Evolutionary conservation across 192 early-diverging fungal genomes (phyloP).

Genomic region (Backusella parvicylindrica): DNA sequence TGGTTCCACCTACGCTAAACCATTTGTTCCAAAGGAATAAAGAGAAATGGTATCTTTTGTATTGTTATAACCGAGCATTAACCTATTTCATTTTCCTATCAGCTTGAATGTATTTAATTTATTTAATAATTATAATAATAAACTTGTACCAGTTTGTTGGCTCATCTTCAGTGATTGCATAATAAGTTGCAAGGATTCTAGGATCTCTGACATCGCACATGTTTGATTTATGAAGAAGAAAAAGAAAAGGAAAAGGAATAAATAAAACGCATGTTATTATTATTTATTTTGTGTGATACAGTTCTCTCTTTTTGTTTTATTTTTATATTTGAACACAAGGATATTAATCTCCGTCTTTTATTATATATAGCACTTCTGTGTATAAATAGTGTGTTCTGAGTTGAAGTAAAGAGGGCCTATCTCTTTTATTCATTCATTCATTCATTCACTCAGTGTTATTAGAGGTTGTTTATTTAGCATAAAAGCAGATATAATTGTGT

Average conservation of each 20-base stretch:
- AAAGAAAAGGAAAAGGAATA: neutral
- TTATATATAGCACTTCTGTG: neutral
- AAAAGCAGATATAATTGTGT: neutral
- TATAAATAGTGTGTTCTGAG: neutral
- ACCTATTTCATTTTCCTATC: conserved; percentile 31
- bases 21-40: conserved; percentile 48
- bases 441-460: too few relatives aligned
- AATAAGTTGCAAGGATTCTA: conserved; percentile 50
- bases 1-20: conserved; percentile 30
- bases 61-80: conserved; percentile 60
- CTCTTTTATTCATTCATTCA: too few relatives aligned
- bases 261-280: neutral
- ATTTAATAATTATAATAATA: too few relatives aligned
- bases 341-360: neutral
- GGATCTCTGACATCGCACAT: conserved; percentile 59
- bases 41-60: conserved; percentile 58
- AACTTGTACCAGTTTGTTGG: conserved; percentile 52
- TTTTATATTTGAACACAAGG: neutral
- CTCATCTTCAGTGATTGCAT: conserved; percentile 46
- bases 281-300: neutral
- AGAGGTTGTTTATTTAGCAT: neutral
- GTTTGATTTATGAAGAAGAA: neutral
- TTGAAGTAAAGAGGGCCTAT: neutral
- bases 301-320: neutral
- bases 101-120: neutral